Evolutionary conservation across 164 flowering plant genomes (phyloP), one percentile per base, ranked within the genome.

Genomic region (Taxillus chinensis): DNA sequence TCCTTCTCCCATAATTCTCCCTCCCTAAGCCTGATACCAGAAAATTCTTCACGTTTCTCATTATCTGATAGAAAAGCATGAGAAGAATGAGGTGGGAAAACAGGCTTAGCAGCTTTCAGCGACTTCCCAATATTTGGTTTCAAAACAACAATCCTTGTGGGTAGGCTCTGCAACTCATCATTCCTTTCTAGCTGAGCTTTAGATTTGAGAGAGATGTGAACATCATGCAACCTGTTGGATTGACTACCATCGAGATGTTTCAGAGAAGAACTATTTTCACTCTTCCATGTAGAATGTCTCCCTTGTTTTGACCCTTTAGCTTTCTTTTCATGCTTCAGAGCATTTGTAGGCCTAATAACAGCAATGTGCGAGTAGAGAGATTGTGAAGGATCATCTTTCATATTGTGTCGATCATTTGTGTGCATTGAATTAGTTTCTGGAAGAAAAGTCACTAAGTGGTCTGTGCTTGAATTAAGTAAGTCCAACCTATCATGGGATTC

Each of bases 121-220:
- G 59, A 50, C 75, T 72, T 79, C 63, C 74, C 81, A 17, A 81
- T 57, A 52, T 85, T 82, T 56, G 99, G 99, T 70, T 90, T 93
- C 70, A 93, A 64, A 56, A 90, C 86, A 68, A 93, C 97, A 77
- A 93, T 93, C 73, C 78, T 73, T 60, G 89, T 90, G 13, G 90
- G 83, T 8, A 64, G 48, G 54, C 56, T 62, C 51, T 62, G 60
- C 8, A 68, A 8, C 43, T 69, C 77, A 61, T 59, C 67, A 54
- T 61, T 70, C 46, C 27, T 72, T 14, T 63, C 72, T 10, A 45
- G 41, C 41, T 39, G 68, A 55, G 60, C 40, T 51, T 68, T 77
- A 17, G 77, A 66, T 54, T 74, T 76, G 12, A 55, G 64, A 40
- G 79, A 59, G 59, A 39, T 62, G 17, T 61, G 59, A 74, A 61